Evolutionary conservation across 345 rosid genomes (phyloP).

Genomic region (Stellera chamaejasme): DNA sequence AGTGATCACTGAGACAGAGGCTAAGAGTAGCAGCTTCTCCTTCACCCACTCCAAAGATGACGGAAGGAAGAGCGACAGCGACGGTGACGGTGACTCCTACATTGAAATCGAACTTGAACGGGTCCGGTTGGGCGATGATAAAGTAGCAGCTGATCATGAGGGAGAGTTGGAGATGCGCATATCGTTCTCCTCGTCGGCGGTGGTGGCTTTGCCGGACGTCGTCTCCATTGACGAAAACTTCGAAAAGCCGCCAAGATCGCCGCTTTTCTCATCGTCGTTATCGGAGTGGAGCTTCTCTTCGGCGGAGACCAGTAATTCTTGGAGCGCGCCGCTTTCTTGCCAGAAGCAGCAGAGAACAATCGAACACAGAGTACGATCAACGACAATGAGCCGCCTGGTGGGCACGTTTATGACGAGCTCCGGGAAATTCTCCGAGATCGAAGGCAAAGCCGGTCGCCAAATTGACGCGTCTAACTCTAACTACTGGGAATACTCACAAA

Average conservation of each 20-base stretch:
- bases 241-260: not conserved
- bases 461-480: not conserved
- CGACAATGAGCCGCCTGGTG: not conserved
- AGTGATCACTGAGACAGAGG: not conserved
- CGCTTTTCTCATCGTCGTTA: not conserved
- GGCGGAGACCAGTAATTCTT: not conserved
- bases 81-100: constrained; percentile 8
- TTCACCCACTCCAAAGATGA: constrained; percentile 4
- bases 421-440: not conserved
- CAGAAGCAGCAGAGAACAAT: not conserved
- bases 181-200: constrained; percentile 3
- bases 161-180: constrained; percentile 7
- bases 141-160: not conserved
- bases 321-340: not conserved
- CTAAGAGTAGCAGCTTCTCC: not conserved
- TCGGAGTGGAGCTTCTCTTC: constrained; percentile 3
- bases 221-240: not conserved
- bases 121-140: not conserved
- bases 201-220: not conserved
- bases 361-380: not conserved
- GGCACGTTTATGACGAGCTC: not conserved
- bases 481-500: not conserved
- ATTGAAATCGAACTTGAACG: constrained; percentile 15
- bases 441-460: not conserved
- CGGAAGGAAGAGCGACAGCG: not conserved